Conservation (phyloP, 2,329 filamentous ascomycete species). For the Nakataea oryzae region DNA sequence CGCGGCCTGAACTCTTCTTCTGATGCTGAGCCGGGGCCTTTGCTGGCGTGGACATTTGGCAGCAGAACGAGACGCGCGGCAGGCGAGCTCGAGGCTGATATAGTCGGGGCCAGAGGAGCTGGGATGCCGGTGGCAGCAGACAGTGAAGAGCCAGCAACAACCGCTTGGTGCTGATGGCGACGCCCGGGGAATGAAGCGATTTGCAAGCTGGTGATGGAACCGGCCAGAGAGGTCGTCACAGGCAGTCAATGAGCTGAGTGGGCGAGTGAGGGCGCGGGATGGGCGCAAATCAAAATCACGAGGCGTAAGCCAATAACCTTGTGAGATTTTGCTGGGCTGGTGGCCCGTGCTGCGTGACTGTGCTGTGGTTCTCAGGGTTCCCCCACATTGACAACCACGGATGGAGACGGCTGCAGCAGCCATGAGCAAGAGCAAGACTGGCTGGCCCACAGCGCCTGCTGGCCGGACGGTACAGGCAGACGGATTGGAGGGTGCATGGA, state of each 20-base stretch:
- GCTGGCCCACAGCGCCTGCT: not conserved
- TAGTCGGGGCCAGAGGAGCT: not conserved
- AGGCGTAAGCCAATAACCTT: not conserved
- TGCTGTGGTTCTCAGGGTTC: not conserved
- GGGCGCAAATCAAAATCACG: not conserved
- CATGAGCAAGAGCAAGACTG: not conserved
- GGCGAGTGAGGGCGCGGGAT: not conserved
- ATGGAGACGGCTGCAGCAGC: not conserved
- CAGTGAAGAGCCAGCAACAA: not conserved
- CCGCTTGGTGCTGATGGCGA: not conserved
- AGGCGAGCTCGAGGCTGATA: not conserved
- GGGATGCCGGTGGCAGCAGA: not conserved
- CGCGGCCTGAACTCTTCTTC: not conserved
- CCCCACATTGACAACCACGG: not conserved
- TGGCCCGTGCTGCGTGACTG: not conserved
- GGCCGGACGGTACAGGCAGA: not conserved
- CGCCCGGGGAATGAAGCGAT: not conserved
- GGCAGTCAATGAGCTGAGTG: not conserved
- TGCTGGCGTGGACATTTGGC: slow-evolving; percentile 2
- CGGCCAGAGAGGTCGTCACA: not conserved
- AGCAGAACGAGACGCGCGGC: not conserved
- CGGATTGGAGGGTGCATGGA: not conserved
- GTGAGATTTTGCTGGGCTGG: not conserved
- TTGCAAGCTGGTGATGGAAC: not conserved
- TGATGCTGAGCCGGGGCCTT: not conserved